These are phyloP conservation scores for Asclepias syriaca DNA, from an alignment of 257 asterid species.

Conservation along the genomic window DNA sequence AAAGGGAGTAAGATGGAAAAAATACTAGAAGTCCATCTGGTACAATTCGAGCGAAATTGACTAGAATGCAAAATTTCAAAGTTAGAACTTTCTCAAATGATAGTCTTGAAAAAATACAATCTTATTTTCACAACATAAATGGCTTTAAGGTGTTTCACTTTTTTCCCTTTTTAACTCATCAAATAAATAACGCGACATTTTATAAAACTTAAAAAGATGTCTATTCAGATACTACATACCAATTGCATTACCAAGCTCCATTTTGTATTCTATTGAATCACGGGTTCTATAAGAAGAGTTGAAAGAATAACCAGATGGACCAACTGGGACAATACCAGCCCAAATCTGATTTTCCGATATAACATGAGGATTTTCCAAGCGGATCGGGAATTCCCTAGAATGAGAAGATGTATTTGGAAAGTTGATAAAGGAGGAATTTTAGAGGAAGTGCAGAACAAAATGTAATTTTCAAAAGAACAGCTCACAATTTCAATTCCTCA, in stretches of 20 bases:
- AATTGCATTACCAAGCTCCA: conserved; percentile 97
- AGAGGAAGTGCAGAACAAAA: conserved; percentile 3
- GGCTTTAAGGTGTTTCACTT: background rate
- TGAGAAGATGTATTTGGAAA: conserved; percentile 18
- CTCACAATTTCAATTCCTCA: conserved; percentile 85
- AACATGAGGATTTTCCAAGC: conserved; percentile 98
- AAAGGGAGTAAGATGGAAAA: conserved; percentile 85
- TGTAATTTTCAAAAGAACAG: conserved; percentile 13
- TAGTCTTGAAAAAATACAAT: background rate
- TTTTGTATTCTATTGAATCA: conserved; percentile 79
- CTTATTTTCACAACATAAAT: background rate
- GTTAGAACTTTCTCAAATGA: conserved; percentile 14
- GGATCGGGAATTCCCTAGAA: conserved; percentile 80
- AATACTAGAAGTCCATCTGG: conserved; percentile 97
- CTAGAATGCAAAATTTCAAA: conserved; percentile 38
- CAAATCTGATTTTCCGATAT: conserved; percentile 85
- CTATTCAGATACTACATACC: conserved; percentile 41
- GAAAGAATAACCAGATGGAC: conserved; percentile 90
- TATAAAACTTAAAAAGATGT: background rate
- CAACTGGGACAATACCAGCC: conserved; percentile 88
- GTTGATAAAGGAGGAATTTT: conserved; percentile 8
- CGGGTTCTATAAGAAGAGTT: conserved; percentile 91
- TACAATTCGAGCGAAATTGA: conserved; percentile 92
- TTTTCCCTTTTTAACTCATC: background rate
- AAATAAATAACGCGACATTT: background rate